Base-by-base conservation (phyloP, 345 rosid species). In the Hirschfeldia incana region DNA sequence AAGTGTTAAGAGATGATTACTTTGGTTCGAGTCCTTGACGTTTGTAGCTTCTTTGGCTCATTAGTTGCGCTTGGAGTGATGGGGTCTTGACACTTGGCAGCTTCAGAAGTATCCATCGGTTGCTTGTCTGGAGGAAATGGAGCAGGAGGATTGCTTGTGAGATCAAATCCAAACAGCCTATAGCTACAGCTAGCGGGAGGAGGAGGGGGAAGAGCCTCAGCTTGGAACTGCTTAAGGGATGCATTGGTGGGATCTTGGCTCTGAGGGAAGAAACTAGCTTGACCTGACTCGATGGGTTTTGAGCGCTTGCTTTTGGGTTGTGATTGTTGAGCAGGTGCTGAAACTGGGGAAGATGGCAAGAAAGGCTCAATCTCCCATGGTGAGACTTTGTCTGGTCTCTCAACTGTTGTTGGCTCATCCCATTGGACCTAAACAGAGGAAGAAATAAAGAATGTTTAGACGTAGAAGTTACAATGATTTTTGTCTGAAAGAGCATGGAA, bases 321-420 rank as follows among this genome's bases (percentile, higher is more conserved):
- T 73, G 85, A 80, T 42, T 80, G 92, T 75, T 84, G 75, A 74
- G 74, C 69, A 78, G 74, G 85, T 5, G 78, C 4, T 8, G 86
- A 69, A 83, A 61, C 15, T 44, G 72, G 63, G 39, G 89, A 75
- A 64, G 92, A 75, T 44, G 86, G 73, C 61, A 70, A 75, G 74
- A 86, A 84, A 65, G 92, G 90, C 78, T 91, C 97, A 53, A 91
- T 86, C 79, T 89, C 97, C 97, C 97, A 91, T 62, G 94, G 88
- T 76, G 97, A 91, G 80, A 91, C 94, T 82, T 85, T 88, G 28
- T 88, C 89, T 68, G 94, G 94, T 85, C 97, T 85, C 68, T 80
- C 87, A 76, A 85, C 79, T 9, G 87, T 79, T 75, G 97, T 85
- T 66, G 94, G 86, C 76, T 90, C 97, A 85, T 90, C 97, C 97